These are phyloP conservation scores for Xenoacremonium recifei DNA, from an alignment of 2,329 filamentous ascomycete species.

Conservation along the genomic window DNA sequence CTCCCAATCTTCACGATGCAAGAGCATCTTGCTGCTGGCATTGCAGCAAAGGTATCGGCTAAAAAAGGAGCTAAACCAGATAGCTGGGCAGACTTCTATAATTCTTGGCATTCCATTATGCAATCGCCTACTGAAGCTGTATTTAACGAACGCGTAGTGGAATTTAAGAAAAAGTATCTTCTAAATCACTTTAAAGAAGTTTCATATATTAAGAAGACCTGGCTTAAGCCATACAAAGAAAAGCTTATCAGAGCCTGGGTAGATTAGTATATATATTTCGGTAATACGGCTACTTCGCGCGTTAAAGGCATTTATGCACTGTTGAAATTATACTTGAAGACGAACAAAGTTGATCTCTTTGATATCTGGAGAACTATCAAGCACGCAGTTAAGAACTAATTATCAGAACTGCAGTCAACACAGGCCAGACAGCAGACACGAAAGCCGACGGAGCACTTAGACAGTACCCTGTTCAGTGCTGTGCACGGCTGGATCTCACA, in stretches of 20 bases:
- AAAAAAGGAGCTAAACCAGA: conserved; percentile 1
- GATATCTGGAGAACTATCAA: conserved; percentile 15
- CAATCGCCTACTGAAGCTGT: conserved; percentile 13
- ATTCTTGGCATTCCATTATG: conserved; percentile 18
- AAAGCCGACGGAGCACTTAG: conserved; percentile 8
- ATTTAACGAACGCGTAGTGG: conserved; percentile 13
- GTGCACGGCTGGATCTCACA: conserved; percentile 12
- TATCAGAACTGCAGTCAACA: conserved; percentile 11
- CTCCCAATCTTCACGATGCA: no score
- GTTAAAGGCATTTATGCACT: conserved; percentile 11
- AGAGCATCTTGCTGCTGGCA: conserved; percentile 3
- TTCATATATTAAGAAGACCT: conserved; percentile 17
- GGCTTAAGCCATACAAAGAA: conserved; percentile 12
- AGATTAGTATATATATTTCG: conserved; percentile 17
- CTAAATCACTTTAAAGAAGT: conserved; percentile 11
- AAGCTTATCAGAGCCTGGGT: conserved; percentile 16
- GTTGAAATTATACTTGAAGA: conserved; percentile 12
- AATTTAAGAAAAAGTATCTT: conserved; percentile 15
- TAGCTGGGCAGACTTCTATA: conserved; percentile 18
- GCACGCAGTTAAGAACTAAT: conserved; percentile 8
- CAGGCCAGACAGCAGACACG: conserved; percentile 12
- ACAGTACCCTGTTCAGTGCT: conserved; percentile 7
- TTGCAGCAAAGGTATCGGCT: neutral
- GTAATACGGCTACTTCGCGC: conserved; percentile 8
- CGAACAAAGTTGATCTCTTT: conserved; percentile 14